Conservation (phyloP, 345 rosid species). For the Erodium maritimum region DNA sequence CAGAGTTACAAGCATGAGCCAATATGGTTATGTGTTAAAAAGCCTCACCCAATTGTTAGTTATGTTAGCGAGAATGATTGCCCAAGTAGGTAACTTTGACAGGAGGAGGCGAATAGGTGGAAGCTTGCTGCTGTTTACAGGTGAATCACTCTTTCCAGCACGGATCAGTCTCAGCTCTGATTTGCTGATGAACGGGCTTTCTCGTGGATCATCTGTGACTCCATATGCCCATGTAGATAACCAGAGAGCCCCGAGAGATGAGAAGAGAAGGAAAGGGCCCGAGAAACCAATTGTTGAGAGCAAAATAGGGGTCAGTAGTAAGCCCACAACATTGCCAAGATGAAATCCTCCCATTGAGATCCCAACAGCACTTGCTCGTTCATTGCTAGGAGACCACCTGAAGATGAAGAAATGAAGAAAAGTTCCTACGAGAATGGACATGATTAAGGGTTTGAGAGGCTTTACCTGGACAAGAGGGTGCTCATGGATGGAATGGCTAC, state of each 20-base stretch:
- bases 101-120: slow-evolving; percentile 47
- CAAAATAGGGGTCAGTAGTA: slow-evolving; percentile 71
- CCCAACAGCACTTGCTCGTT: slow-evolving; percentile 87
- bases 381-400: slow-evolving; percentile 80
- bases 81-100: slow-evolving; percentile 78
- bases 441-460: neutral
- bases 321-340: slow-evolving; percentile 80
- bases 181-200: slow-evolving; percentile 42
- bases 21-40: neutral
- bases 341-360: slow-evolving; percentile 96
- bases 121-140: slow-evolving; percentile 15
- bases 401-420: neutral
- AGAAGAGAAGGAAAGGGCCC: slow-evolving; percentile 74
- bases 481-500: slow-evolving; percentile 87
- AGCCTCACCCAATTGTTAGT: slow-evolving; percentile 85
- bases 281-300: slow-evolving; percentile 52
- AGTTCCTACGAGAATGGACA: neutral
- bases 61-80: slow-evolving; percentile 71
- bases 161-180: slow-evolving; percentile 63
- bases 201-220: slow-evolving; percentile 56
- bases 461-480: slow-evolving; percentile 68
- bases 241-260: slow-evolving; percentile 68
- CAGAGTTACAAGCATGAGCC: neutral
- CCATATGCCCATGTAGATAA: slow-evolving; percentile 42
- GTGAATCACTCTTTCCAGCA: slow-evolving; percentile 46